Evolutionary conservation across 352 stramenopile genomes (phyloP).

Genomic region (Pythium monospermum): DNA sequence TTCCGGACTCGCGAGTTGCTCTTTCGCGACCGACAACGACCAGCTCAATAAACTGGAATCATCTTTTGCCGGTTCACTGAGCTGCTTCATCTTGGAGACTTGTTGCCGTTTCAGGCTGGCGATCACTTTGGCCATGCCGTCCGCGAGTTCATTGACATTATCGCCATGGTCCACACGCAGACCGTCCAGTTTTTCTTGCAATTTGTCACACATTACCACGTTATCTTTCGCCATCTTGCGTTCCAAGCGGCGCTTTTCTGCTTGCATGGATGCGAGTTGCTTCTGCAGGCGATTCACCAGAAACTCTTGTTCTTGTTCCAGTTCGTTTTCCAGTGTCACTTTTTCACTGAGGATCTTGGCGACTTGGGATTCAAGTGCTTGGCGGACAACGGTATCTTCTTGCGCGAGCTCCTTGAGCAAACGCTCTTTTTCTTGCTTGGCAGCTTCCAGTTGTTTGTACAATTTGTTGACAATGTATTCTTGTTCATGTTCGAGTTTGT

Average conservation of each 20-base stretch:
- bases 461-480: conserved; percentile 92
- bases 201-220: conserved; percentile 56
- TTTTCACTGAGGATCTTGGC: conserved; percentile 82
- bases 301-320: conserved; percentile 87
- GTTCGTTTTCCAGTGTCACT: conserved; percentile 80
- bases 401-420: conserved; percentile 60
- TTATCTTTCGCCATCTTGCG: conserved; percentile 74
- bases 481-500: conserved; percentile 89
- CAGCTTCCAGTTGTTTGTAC: conserved; percentile 74
- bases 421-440: conserved; percentile 62
- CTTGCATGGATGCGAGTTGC: conserved; percentile 59
- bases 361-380: conserved; percentile 72
- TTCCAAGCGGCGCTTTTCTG: conserved; percentile 69
- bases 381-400: conserved; percentile 57
- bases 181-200: conserved; percentile 57
- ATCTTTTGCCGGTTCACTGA: conserved; percentile 51
- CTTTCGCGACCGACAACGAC: conserved; percentile 28
- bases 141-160: conserved; percentile 54
- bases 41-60: conserved; percentile 48
- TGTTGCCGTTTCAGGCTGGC: conserved; percentile 24
- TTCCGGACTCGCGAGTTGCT: conserved; percentile 39
- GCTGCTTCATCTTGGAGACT: conserved; percentile 45
- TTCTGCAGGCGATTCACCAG: conserved; percentile 85
- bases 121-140: conserved; percentile 42
- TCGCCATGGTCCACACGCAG: conserved; percentile 50